Percentiles rank a stretch among this genome's conserved stretches.
Evolutionary conservation across 1,284 basidiomycete genomes (phyloP).

Genomic region (Apiotrichum laibachii): DNA sequence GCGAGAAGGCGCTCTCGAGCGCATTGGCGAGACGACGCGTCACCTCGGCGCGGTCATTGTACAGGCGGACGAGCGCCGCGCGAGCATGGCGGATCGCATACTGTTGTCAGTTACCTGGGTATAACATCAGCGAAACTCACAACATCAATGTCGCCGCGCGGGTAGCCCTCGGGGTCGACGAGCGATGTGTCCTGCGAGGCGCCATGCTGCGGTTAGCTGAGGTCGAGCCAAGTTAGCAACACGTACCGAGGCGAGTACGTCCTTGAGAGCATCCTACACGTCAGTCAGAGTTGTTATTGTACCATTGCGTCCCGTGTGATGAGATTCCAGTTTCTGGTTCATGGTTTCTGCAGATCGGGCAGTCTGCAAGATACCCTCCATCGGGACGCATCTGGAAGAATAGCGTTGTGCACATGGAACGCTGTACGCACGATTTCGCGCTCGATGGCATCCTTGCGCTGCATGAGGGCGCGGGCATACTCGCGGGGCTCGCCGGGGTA

Average conservation of each 20-base stretch:
- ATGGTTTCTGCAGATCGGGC: neutral
- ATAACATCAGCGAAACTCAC: conserved; percentile 18
- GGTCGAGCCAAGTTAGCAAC: too few relatives aligned
- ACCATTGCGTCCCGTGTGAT: too few relatives aligned
- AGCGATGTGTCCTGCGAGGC: conserved; percentile 58
- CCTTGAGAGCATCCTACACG: conserved; percentile 35
- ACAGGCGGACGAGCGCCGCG: conserved; percentile 52
- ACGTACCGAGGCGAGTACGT: conserved; percentile 35
- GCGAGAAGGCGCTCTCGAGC: conserved; percentile 59
- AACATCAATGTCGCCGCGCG: conserved; percentile 69
- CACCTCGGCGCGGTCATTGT: conserved; percentile 70
- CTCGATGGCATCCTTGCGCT: conserved; percentile 49
- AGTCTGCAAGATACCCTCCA: neutral
- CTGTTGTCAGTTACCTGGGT: conserved; percentile 15
- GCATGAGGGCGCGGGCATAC: conserved; percentile 46
- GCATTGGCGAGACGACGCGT: conserved; percentile 65
- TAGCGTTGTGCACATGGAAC: too few relatives aligned
- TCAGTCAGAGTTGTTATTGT: conserved; percentile 2
- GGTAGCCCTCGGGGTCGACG: conserved; percentile 79
- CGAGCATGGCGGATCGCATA: conserved; percentile 72
- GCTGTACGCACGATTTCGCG: conserved; percentile 46
- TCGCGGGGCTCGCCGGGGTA: conserved; percentile 45
- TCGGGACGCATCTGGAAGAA: too few relatives aligned
- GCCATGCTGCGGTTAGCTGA: conserved; percentile 31
- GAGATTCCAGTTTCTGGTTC: too few relatives aligned